Evolutionary conservation across 2,329 filamentous ascomycete species (phyloP).

Genomic region (Coniosporium tulheliwenetii): DNA sequence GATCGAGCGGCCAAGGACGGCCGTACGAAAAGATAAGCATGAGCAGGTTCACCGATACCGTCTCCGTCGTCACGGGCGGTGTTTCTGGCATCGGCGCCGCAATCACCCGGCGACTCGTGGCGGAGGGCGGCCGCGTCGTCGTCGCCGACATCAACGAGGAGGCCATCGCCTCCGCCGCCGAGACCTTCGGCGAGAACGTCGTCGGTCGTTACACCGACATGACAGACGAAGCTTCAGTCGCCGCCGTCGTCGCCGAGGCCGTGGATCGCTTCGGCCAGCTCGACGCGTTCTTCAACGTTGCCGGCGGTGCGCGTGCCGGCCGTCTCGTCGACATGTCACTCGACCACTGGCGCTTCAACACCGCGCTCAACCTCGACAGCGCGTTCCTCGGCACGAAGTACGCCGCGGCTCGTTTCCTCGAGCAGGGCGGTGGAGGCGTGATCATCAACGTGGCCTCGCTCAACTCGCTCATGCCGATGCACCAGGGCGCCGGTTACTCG

Average conservation of each 20-base stretch:
- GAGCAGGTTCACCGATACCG: slow-evolving; percentile 50
- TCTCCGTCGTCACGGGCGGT: slow-evolving; percentile 64
- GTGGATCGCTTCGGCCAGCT: slow-evolving; percentile 50
- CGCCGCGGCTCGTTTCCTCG: no score
- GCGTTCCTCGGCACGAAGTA: no score
- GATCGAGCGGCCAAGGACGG: no score
- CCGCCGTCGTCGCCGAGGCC: slow-evolving; percentile 45
- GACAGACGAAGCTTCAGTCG: slow-evolving; percentile 49
- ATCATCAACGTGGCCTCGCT: no score
- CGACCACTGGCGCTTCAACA: no score
- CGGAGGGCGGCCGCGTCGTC: slow-evolving; percentile 56
- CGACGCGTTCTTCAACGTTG: slow-evolving; percentile 24
- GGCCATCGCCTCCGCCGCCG: slow-evolving; percentile 49
- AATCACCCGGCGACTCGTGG: slow-evolving; percentile 51
- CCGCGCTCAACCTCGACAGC: no score
- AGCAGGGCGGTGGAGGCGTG: no score
- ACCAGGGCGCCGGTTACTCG: no score
- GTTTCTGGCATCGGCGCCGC: slow-evolving; percentile 69
- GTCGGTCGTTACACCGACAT: slow-evolving; percentile 59
- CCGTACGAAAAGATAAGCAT: slow-evolving; percentile 11
- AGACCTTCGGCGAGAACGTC: slow-evolving; percentile 43
- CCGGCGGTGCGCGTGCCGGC: no score
- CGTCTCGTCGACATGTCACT: no score
- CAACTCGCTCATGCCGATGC: no score
- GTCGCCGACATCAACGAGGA: slow-evolving; percentile 57